Evolutionary conservation across 2,329 filamentous ascomycete genomes (phyloP), one percentile per base, ranked within the genome.

Genomic region (Ploettnerulaceae sp.): DNA sequence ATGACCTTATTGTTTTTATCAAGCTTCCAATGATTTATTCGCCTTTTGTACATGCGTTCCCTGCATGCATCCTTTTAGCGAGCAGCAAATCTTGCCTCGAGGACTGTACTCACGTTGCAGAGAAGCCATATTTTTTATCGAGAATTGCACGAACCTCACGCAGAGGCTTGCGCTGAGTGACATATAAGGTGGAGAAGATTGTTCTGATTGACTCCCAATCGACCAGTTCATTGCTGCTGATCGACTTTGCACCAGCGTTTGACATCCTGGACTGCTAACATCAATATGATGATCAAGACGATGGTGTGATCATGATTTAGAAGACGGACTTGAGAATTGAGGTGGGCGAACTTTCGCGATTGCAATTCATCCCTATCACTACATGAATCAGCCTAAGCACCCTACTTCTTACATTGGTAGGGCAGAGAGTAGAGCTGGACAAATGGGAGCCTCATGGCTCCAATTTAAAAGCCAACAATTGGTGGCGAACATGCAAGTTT

Each of bases 1-100:
- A 7, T 24, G 28, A 40, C 37, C 37, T 40, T 40, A 40, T 40
- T 40, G 25, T 40, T 40, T 15, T 40, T 40, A 18, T 40, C 37
- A 8, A 40, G 25, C 9, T 40, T 24, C 37, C 37, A 40, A 12
- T 40, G 37, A 29, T 40, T 29, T 21, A 40, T 40, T 7, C 37
- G 17, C 25, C 37, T 28, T 21, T 40, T 40, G 15, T 40, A 40
- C 37, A 40, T 40, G 37, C 37, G 37, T 20, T 40, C 37, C 9
- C 37, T 40, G 14, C 37, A n/a, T n/a, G n/a, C 5, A 7, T n/a
- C 31, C 25, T 29, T 24, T 28, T 29, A 14, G 7, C 25, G 14
- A 40, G n/a, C 14, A 5, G 18, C 4, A 18, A 17, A 2, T 18
- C n/a, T 22, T 8, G 8, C 6, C 17, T 5, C 15, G 6, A 21